Percentiles rank a stretch among this genome's conserved stretches.
Conservation (phyloP, 768 basidiomycete species). For the Trametes gibbosa region DNA sequence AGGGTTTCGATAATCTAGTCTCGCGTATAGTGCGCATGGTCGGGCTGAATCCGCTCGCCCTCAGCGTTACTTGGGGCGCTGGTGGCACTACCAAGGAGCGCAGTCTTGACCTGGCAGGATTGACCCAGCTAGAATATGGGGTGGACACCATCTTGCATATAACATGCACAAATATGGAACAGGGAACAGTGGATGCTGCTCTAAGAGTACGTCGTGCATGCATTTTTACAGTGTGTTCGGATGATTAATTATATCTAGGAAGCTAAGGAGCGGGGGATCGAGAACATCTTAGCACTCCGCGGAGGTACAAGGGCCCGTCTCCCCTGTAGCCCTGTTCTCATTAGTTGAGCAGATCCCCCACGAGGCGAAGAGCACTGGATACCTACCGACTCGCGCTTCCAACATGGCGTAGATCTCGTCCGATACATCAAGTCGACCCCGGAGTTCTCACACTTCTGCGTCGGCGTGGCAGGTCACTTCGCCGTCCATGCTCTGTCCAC, state of each 20-base stretch:
- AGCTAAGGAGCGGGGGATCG: slow-evolving; percentile 78
- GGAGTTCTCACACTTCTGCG: slow-evolving; percentile 84
- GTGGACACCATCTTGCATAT: slow-evolving; percentile 91
- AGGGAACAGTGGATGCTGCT: slow-evolving; percentile 83
- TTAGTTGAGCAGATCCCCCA: slow-evolving; percentile 68
- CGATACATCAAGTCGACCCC: slow-evolving; percentile 76
- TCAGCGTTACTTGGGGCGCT: slow-evolving; percentile 97
- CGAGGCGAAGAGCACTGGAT: slow-evolving; percentile 93
- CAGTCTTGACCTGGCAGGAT: slow-evolving; percentile 80
- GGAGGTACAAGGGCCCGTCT: slow-evolving; percentile 57
- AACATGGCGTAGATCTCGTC: slow-evolving; percentile 86
- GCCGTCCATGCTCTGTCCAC: not conserved
- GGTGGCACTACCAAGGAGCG: slow-evolving; percentile 89
- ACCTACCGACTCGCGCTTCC: slow-evolving; percentile 78
- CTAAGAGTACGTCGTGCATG: slow-evolving; percentile 55
- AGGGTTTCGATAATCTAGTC: slow-evolving; percentile 92
- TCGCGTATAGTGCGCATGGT: slow-evolving; percentile 83
- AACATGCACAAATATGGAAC: slow-evolving; percentile 96
- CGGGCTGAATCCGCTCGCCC: slow-evolving; percentile 73
- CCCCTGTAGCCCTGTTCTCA: not conserved
- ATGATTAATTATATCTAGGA: slow-evolving; percentile 40
- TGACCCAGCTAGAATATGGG: slow-evolving; percentile 69
- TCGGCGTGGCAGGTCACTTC: slow-evolving; percentile 85
- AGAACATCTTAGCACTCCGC: slow-evolving; percentile 87
- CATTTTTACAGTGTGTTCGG: not conserved